These are phyloP conservation scores for Metschnikowia santaceciliae DNA, from an alignment of 805 yeast genomes.

Conservation along the genomic window DNA sequence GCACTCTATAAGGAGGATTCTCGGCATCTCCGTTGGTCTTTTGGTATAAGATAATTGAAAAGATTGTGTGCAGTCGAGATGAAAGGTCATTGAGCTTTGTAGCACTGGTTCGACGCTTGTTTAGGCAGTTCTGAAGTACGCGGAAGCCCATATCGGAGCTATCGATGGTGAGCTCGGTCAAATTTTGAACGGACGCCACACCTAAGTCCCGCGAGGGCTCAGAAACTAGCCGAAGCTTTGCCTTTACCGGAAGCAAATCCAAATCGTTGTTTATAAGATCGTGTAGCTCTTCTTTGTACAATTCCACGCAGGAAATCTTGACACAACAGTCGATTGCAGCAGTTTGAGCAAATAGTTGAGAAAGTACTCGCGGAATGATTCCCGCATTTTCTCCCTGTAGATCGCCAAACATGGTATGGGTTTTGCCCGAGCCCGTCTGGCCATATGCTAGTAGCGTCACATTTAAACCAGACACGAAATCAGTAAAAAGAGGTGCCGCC, in stretches of 20 bases:
- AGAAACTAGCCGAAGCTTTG: constrained; percentile 24
- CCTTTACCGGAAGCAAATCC: constrained; percentile 7
- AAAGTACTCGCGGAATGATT: constrained; percentile 49
- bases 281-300: constrained; percentile 80
- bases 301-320: constrained; percentile 75
- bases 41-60: constrained; percentile 53
- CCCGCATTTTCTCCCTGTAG: constrained; percentile 43
- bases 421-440: constrained; percentile 89
- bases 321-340: constrained; percentile 51
- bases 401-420: constrained; percentile 66
- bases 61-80: constrained; percentile 74
- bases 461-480: constrained; percentile 57
- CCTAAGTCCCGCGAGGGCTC: constrained; percentile 5
- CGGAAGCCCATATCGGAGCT: constrained; percentile 54
- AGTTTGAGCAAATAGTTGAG: constrained; percentile 44
- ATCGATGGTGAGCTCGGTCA: constrained; percentile 57
- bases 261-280: constrained; percentile 60
- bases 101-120: constrained; percentile 60
- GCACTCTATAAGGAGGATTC: constrained; percentile 30
- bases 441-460: constrained; percentile 77
- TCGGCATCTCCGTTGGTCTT: constrained; percentile 34
- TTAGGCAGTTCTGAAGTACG: constrained; percentile 53
- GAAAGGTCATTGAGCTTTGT: constrained; percentile 73
- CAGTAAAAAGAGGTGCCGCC: constrained; percentile 69
- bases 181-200: constrained; percentile 55